A percentile compares a stretch with the other conserved stretches of the same genome.
These are phyloP conservation scores for Flaveria brownii DNA, from an alignment of 129 eudicot genomes.

Conservation along the genomic window DNA sequence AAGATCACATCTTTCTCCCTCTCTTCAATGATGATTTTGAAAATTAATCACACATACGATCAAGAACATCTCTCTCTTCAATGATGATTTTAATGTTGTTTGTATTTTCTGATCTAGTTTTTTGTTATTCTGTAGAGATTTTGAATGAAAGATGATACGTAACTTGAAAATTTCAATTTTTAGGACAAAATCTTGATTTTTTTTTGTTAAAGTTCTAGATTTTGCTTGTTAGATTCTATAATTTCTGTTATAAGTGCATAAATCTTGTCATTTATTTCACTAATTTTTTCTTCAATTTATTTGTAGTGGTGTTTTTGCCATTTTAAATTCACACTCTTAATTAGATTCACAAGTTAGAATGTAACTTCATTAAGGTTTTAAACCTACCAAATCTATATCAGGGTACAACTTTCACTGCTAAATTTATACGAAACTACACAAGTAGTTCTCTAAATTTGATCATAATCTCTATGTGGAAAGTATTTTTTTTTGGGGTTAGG, in stretches of 20 bases:
- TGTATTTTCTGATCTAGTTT: not conserved
- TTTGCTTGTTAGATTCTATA: conserved; percentile 2
- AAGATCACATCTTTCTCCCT: no score
- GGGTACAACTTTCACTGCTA: not conserved
- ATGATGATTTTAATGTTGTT: not conserved
- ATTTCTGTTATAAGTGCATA: not conserved
- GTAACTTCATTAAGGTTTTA: conserved; percentile 1
- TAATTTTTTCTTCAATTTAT: not conserved
- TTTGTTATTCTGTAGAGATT: not conserved
- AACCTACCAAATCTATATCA: conserved; percentile 6
- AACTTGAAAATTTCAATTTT: not conserved
- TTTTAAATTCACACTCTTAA: not conserved
- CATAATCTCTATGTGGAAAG: not conserved
- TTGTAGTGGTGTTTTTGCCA: not conserved
- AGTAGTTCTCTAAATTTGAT: not conserved
- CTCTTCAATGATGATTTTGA: no score
- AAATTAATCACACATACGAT: no score
- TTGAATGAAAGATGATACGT: not conserved
- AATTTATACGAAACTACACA: not conserved
- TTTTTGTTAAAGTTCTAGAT: not conserved
- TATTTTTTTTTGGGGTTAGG: no score
- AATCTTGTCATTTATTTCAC: not conserved
- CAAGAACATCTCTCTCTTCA: no score
- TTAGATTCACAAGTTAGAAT: conserved; percentile 5
- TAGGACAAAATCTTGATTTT: not conserved